Evolutionary conservation across 108 stramenopile species (phyloP).

Genomic region (Pelagomonas calceolata): DNA sequence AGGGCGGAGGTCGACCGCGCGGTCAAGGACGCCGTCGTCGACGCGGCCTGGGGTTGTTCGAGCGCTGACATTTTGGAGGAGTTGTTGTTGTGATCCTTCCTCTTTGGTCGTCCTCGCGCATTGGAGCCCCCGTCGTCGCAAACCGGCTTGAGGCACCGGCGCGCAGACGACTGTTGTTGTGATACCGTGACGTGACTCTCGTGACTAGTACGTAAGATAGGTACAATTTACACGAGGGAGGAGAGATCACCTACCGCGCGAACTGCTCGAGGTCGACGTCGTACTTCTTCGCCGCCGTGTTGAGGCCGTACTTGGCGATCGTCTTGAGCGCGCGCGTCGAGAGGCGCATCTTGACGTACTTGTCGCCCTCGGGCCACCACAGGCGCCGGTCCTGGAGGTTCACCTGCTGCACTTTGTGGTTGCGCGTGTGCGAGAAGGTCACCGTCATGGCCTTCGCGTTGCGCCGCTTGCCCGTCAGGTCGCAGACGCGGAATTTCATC

Average conservation of each 20-base stretch:
- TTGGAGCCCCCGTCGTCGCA: no score
- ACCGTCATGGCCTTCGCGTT: conserved; percentile 31
- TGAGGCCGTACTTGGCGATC: conserved; percentile 34
- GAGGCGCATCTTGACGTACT: conserved; percentile 16
- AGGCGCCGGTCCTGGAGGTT: conserved; percentile 24
- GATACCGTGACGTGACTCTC: no score
- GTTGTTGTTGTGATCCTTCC: no score
- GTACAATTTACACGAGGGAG: no score
- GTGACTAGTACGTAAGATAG: no score
- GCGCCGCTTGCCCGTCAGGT: conserved; percentile 17
- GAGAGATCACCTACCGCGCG: not conserved
- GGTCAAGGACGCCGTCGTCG: not conserved
- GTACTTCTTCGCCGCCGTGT: conserved; percentile 34
- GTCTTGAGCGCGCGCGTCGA: conserved; percentile 32
- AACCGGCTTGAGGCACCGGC: no score
- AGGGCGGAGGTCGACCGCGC: not conserved
- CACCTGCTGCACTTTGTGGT: conserved; percentile 22
- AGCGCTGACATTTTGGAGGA: no score
- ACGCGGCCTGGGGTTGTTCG: no score
- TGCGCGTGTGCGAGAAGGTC: conserved; percentile 33
- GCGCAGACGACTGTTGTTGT: no score
- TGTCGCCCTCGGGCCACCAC: conserved; percentile 25
- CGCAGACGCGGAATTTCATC: conserved; percentile 2
- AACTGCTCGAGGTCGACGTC: conserved; percentile 32
- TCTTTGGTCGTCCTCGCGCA: no score